Evolutionary conservation across 2,329 filamentous ascomycete species (phyloP).

Genomic region (Alternaria postmessia): DNA sequence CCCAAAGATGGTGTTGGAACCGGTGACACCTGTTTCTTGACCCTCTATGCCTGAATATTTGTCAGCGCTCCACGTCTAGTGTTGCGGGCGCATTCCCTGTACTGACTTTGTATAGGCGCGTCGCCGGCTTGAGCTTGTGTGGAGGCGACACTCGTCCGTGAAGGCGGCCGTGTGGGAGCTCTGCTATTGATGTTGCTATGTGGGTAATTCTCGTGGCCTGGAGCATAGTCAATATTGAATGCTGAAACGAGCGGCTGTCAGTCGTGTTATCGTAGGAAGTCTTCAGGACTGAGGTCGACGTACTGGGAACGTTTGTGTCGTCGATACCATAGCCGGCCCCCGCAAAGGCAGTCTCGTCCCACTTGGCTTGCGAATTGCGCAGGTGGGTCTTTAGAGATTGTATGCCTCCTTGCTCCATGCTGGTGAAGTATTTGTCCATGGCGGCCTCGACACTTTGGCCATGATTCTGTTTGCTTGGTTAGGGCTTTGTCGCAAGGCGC

Average conservation of each 20-base stretch:
- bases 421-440: conserved; percentile 33
- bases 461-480: conserved; percentile 27
- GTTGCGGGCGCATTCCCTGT: background rate
- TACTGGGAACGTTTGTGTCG: conserved; percentile 38
- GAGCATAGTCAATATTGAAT: conserved; percentile 47
- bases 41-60: conserved; percentile 39
- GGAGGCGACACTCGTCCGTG: conserved; percentile 43
- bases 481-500: conserved; percentile 1
- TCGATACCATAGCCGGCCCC: conserved; percentile 44
- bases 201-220: conserved; percentile 41
- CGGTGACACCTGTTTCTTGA: conserved; percentile 65
- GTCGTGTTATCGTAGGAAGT: conserved; percentile 14
- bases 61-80: conserved; percentile 24
- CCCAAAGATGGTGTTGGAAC: conserved; percentile 57
- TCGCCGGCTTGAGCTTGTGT: conserved; percentile 42
- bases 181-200: conserved; percentile 44
- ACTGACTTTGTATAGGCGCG: conserved; percentile 46
- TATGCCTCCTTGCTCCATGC: conserved; percentile 18
- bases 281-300: conserved; percentile 17
- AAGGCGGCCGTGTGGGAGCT: conserved; percentile 48
- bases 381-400: conserved; percentile 29
- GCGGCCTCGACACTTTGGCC: conserved; percentile 36
- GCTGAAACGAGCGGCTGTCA: conserved; percentile 32
- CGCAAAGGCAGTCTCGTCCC: conserved; percentile 43
- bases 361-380: conserved; percentile 33